These are phyloP conservation scores for Globisporangium perplexum DNA, from an alignment of 352 stramenopile species.

Conservation along the genomic window DNA sequence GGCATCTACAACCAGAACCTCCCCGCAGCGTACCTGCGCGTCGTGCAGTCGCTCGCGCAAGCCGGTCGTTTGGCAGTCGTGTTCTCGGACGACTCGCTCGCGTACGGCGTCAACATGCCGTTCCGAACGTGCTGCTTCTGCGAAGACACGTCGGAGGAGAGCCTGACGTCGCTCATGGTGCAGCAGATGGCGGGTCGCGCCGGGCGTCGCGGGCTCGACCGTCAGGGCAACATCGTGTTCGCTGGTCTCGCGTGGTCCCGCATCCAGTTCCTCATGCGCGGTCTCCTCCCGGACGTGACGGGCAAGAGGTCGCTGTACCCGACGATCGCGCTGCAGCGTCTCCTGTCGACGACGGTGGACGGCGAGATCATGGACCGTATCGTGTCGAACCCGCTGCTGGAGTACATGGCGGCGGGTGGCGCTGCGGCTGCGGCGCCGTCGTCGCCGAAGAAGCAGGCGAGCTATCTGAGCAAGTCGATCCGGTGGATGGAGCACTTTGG, in stretches of 20 bases:
- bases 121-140: slow-evolving; percentile 98
- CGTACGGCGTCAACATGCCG: slow-evolving; percentile 99
- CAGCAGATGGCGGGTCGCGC: slow-evolving; percentile 99
- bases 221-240: slow-evolving; percentile 97
- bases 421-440: slow-evolving; percentile 6
- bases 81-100: slow-evolving; percentile 97
- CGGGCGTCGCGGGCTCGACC: slow-evolving; percentile 96
- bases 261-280: slow-evolving; percentile 97
- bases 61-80: slow-evolving; percentile 96
- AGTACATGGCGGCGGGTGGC: slow-evolving; percentile 45
- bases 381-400: slow-evolving; percentile 69
- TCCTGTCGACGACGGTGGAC: slow-evolving; percentile 90
- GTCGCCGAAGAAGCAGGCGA: slow-evolving; percentile 33
- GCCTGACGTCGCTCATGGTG: slow-evolving; percentile 96
- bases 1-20: slow-evolving; percentile 99
- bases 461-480: slow-evolving; percentile 86
- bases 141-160: slow-evolving; percentile 92
- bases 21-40: slow-evolving; percentile 91
- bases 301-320: slow-evolving; percentile 91
- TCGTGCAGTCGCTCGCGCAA: slow-evolving; percentile 96
- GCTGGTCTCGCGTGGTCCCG: slow-evolving; percentile 92
- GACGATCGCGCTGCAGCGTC: slow-evolving; percentile 89
- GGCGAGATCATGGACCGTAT: slow-evolving; percentile 88
- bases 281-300: slow-evolving; percentile 91
- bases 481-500: slow-evolving; percentile 90